A percentile compares a stretch with the other conserved stretches of the same genome.
phyloP scores from a whole-genome alignment of 768 basidiomycete genomes.

The Symmetrospora coprosmae region DNA sequence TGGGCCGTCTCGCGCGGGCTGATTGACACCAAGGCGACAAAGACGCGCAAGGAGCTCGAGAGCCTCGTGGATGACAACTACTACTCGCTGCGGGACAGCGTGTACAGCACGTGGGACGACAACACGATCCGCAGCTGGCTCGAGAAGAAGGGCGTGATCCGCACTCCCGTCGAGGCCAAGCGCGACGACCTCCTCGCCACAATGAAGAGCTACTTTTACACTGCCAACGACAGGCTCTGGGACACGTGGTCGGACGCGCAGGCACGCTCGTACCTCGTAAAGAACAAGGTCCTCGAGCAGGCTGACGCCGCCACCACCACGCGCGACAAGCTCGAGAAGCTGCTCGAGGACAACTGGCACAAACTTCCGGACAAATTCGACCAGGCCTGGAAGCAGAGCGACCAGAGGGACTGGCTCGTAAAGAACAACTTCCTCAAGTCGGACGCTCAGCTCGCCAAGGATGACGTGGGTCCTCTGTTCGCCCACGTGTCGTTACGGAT shows the following conservation, averaged over 20 bases:
- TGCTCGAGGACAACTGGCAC: constrained; percentile 59
- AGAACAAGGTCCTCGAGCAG: constrained; percentile 25
- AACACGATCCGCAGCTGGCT: constrained; percentile 66
- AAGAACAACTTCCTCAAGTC: constrained; percentile 52
- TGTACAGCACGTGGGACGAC: constrained; percentile 54
- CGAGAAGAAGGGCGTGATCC: constrained; percentile 56
- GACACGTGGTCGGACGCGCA: constrained; percentile 32
- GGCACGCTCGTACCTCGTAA: constrained; percentile 27
- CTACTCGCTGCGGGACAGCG: constrained; percentile 38
- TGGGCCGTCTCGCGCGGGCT: constrained; percentile 30
- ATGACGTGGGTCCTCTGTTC: constrained; percentile 47
- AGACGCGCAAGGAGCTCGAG: constrained; percentile 31
- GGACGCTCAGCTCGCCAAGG: constrained; percentile 54
- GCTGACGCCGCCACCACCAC: constrained; percentile 32
- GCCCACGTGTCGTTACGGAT: too few relatives aligned
- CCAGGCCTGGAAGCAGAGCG: constrained; percentile 58
- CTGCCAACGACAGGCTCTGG: constrained; percentile 24
- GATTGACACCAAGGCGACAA: constrained; percentile 24
- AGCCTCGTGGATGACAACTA: constrained; percentile 39
- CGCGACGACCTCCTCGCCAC: constrained; percentile 11
- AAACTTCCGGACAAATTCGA: constrained; percentile 49
- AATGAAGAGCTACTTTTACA: constrained; percentile 18
- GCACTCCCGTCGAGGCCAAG: constrained; percentile 34
- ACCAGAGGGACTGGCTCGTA: constrained; percentile 58
- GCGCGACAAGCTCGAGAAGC: constrained; percentile 62